Evolutionary conservation across 495 filamentous ascomycete species (phyloP).

Genomic region (Lophium mytilinum): DNA sequence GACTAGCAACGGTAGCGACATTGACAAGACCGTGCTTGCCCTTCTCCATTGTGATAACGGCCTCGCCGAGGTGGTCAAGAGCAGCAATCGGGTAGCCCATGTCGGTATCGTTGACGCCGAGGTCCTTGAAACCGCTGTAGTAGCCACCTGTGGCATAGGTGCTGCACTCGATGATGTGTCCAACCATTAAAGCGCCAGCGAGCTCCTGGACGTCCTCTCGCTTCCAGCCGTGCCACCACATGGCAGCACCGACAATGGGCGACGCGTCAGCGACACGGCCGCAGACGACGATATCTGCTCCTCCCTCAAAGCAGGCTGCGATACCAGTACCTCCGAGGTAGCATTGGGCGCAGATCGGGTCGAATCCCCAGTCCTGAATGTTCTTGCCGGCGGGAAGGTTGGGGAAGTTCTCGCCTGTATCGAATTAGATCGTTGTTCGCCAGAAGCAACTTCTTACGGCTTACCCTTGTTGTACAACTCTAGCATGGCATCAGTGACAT

Average conservation of each 20-base stretch:
- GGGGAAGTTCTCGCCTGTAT: slow-evolving; percentile 8
- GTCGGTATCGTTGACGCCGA: slow-evolving; percentile 10
- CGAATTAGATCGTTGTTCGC: too few species aligned
- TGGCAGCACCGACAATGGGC: slow-evolving; percentile 5
- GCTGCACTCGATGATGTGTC: slow-evolving; percentile 18
- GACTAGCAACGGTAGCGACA: slow-evolving; percentile 1
- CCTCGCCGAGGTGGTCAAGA: slow-evolving; percentile 5
- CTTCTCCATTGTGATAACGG: slow-evolving; percentile 15
- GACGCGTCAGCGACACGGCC: slow-evolving; percentile 23
- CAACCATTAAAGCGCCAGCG: slow-evolving; percentile 12
- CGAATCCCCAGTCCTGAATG: slow-evolving; percentile 13
- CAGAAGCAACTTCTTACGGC: too few species aligned
- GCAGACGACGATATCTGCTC: slow-evolving; percentile 19
- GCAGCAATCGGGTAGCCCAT: slow-evolving; percentile 13
- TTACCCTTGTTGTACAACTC: slow-evolving; percentile 2
- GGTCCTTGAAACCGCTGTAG: slow-evolving; percentile 14
- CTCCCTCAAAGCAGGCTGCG: slow-evolving; percentile 7
- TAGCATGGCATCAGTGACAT: slow-evolving; percentile 6
- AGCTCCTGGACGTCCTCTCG: slow-evolving; percentile 12
- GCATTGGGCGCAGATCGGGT: slow-evolving; percentile 14
- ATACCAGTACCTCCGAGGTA: slow-evolving; percentile 18
- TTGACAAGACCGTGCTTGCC: slow-evolving; percentile 8
- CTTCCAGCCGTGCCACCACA: slow-evolving; percentile 23
- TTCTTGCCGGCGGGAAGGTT: slow-evolving; percentile 8
- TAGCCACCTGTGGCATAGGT: slow-evolving; percentile 15